Conservation (phyloP, 2,329 filamentous ascomycete species). For the Grosmannia penicillata region DNA sequence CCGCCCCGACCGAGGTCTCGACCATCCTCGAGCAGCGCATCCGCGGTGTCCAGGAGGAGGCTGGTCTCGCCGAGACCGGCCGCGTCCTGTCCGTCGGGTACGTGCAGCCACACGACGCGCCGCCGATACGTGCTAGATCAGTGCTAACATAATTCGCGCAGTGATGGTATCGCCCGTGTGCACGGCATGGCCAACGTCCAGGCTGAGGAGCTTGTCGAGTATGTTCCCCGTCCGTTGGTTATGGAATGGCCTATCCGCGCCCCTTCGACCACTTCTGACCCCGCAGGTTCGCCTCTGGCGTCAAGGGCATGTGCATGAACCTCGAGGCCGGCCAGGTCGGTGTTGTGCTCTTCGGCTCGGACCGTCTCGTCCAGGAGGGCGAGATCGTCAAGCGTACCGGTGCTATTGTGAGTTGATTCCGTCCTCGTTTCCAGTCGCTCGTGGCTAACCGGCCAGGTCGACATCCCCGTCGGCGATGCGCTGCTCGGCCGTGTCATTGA, state of each 20-base stretch:
- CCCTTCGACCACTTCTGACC: slow-evolving; percentile 10
- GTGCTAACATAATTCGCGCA: slow-evolving; percentile 27
- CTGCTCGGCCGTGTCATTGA: slow-evolving; percentile 97
- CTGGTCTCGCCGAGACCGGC: slow-evolving; percentile 92
- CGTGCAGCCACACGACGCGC: no score
- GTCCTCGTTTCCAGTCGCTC: slow-evolving; percentile 12
- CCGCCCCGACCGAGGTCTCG: slow-evolving; percentile 92
- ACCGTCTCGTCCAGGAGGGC: slow-evolving; percentile 98
- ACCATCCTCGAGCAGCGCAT: slow-evolving; percentile 99
- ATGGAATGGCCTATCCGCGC: background rate
- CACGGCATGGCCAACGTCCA: slow-evolving; percentile 99
- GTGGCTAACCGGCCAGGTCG: slow-evolving; percentile 47
- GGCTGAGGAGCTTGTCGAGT: slow-evolving; percentile 99
- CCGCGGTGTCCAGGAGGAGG: slow-evolving; percentile 94
- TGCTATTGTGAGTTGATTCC: slow-evolving; percentile 66
- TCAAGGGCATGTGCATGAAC: slow-evolving; percentile 99
- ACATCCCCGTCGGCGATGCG: slow-evolving; percentile 84
- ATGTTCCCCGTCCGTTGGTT: slow-evolving; percentile 30
- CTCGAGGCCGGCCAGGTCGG: slow-evolving; percentile 99
- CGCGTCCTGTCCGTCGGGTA: slow-evolving; percentile 98
- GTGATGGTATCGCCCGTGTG: slow-evolving; percentile 99
- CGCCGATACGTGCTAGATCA: no score
- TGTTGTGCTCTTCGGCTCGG: slow-evolving; percentile 99
- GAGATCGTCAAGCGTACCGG: slow-evolving; percentile 99
- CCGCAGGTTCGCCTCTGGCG: slow-evolving; percentile 87